phyloP scores from a whole-genome alignment of 148 eudicot genomes.

The Oxyria digyna region DNA sequence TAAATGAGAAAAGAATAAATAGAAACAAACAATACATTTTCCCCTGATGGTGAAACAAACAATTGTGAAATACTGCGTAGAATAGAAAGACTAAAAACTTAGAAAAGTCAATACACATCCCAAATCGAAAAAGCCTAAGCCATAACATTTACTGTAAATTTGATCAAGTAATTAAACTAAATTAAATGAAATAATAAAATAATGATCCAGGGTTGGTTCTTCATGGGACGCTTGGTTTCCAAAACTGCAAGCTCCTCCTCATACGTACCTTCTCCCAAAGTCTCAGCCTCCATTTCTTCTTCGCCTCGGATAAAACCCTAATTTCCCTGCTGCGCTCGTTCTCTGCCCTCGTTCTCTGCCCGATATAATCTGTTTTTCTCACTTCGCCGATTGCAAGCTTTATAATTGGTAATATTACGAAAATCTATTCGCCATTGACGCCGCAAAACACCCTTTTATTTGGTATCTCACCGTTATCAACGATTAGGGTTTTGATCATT shows the following conservation, averaged over 20 bases:
- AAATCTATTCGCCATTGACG: not conserved
- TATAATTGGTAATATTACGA: not conserved
- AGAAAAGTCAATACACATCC: not conserved
- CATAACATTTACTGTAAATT: not conserved
- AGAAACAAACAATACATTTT: too few species aligned
- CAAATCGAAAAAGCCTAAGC: not conserved
- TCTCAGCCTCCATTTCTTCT: not conserved
- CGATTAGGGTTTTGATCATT: constrained; percentile 6
- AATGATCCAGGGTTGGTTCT: not conserved
- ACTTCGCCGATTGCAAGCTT: not conserved
- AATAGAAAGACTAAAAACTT: not conserved
- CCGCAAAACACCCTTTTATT: not conserved
- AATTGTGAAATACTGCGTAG: too few species aligned
- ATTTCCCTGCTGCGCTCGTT: not conserved
- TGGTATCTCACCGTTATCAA: not conserved
- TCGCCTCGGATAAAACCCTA: constrained; percentile 11
- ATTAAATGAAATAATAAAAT: not conserved
- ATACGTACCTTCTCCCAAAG: not conserved
- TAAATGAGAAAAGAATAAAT: too few species aligned
- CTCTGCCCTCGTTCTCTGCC: not conserved
- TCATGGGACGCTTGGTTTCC: not conserved
- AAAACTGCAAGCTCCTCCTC: not conserved
- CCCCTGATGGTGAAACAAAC: too few species aligned
- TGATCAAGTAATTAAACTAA: not conserved
- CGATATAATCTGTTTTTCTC: not conserved